These are phyloP conservation scores for Coniosporium apollinis DNA, from an alignment of 495 filamentous ascomycete genomes.

Conservation along the genomic window DNA sequence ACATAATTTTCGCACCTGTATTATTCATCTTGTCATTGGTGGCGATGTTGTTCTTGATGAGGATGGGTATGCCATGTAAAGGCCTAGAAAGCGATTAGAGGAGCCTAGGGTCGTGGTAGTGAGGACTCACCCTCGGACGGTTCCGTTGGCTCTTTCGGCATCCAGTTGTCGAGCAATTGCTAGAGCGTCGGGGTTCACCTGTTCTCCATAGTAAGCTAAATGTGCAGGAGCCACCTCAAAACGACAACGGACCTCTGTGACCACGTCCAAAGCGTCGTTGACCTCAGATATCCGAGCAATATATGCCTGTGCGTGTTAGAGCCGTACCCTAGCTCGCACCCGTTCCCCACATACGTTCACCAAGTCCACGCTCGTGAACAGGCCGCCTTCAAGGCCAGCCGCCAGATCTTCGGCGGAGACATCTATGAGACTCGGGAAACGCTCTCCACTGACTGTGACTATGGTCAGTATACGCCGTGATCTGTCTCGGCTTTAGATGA, in stretches of 20 bases:
- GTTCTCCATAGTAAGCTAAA: no score
- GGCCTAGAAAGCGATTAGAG: constrained; percentile 18
- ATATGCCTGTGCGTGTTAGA: constrained; percentile 27
- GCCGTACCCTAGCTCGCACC: not conserved
- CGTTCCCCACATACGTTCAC: constrained; percentile 24
- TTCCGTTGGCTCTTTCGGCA: constrained; percentile 30
- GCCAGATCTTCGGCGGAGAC: constrained; percentile 35
- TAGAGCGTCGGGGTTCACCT: constrained; percentile 40
- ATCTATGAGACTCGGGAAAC: constrained; percentile 31
- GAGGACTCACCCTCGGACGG: constrained; percentile 22
- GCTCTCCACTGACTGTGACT: constrained; percentile 9
- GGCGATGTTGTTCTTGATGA: constrained; percentile 60
- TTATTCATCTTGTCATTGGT: constrained; percentile 55
- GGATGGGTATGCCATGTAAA: constrained; percentile 49
- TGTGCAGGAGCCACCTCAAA: no score
- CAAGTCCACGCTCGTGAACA: constrained; percentile 42
- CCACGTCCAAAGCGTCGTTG: constrained; percentile 31
- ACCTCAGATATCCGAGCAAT: constrained; percentile 34
- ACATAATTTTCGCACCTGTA: constrained; percentile 23
- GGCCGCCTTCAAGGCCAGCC: constrained; percentile 29
- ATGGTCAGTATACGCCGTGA: no score
- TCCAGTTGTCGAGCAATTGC: constrained; percentile 35
- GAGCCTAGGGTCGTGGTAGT: not conserved
- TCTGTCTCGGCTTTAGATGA: no score
- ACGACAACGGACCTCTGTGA: no score